A percentile compares a stretch with the other conserved stretches of the same genome.
Evolutionary conservation across 176 grass and related monocot genomes (phyloP).

Genomic region (Oryza brachyantha): DNA sequence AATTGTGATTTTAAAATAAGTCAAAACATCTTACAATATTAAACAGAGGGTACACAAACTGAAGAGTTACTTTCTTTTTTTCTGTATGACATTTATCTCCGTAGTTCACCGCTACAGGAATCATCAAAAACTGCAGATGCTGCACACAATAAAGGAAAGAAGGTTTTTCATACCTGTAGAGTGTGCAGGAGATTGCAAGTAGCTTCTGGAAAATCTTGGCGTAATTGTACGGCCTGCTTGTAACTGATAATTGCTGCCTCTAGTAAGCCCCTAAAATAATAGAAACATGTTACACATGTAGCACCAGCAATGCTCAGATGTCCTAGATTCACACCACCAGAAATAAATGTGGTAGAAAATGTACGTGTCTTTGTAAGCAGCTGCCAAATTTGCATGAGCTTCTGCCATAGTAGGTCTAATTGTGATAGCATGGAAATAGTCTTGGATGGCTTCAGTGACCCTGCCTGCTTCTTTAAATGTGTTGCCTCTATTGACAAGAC

Average conservation of each 20-base stretch:
- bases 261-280: constrained; percentile 41
- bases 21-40: no score
- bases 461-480: constrained; percentile 66
- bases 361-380: constrained; percentile 59
- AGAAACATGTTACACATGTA: neutral
- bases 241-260: constrained; percentile 61
- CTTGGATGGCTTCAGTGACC: constrained; percentile 63
- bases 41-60: neutral
- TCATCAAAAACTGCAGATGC: neutral
- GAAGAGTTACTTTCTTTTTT: neutral
- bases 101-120: neutral
- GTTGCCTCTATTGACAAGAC: constrained; percentile 60
- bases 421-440: constrained; percentile 46
- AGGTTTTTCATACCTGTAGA: constrained; percentile 39
- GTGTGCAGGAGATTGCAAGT: constrained; percentile 67
- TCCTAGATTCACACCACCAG: neutral
- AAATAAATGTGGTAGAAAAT: neutral
- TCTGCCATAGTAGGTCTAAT: constrained; percentile 67
- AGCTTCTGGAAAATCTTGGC: constrained; percentile 65
- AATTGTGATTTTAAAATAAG: no score
- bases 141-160: neutral
- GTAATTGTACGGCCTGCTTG: constrained; percentile 49
- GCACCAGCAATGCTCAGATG: neutral
- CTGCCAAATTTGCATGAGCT: constrained; percentile 70
- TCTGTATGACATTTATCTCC: neutral